Evolutionary conservation across 2,329 filamentous ascomycete species (phyloP).

Genomic region (Oidium heveae): DNA sequence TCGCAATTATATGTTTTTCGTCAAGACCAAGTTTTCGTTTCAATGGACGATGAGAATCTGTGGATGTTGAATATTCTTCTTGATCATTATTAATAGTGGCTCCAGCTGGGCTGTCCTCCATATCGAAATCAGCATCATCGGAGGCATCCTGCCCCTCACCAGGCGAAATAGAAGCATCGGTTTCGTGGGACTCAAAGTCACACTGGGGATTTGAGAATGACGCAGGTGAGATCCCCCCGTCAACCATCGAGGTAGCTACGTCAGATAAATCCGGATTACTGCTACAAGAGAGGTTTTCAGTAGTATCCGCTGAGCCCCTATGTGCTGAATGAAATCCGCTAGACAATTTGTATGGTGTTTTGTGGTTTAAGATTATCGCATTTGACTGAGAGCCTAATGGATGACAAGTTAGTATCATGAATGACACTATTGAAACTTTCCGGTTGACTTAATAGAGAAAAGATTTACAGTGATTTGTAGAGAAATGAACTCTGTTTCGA

Average conservation of each 20-base stretch:
- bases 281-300: constrained; percentile 22
- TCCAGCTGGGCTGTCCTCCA: constrained; percentile 30
- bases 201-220: constrained; percentile 17
- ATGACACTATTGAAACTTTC: not conserved
- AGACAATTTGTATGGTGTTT: constrained; percentile 34
- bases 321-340: constrained; percentile 40
- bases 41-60: constrained; percentile 37
- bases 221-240: constrained; percentile 23
- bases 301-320: constrained; percentile 18
- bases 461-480: constrained; percentile 3
- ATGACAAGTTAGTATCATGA: not conserved
- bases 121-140: constrained; percentile 54
- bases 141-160: constrained; percentile 24
- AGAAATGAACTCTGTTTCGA: constrained; percentile 8
- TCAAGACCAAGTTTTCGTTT: constrained; percentile 50
- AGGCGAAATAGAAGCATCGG: constrained; percentile 12
- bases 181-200: constrained; percentile 12
- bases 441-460: constrained; percentile 1
- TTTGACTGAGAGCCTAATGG: constrained; percentile 27
- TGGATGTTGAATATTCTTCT: constrained; percentile 37
- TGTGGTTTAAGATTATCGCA: constrained; percentile 34
- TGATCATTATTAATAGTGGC: constrained; percentile 21
- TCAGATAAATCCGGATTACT: constrained; percentile 62
- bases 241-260: constrained; percentile 29
- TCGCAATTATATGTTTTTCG: constrained; percentile 66